These are phyloP conservation scores for Aspergillus wentii DNA, from an alignment of 495 filamentous ascomycete genomes.

Conservation along the genomic window DNA sequence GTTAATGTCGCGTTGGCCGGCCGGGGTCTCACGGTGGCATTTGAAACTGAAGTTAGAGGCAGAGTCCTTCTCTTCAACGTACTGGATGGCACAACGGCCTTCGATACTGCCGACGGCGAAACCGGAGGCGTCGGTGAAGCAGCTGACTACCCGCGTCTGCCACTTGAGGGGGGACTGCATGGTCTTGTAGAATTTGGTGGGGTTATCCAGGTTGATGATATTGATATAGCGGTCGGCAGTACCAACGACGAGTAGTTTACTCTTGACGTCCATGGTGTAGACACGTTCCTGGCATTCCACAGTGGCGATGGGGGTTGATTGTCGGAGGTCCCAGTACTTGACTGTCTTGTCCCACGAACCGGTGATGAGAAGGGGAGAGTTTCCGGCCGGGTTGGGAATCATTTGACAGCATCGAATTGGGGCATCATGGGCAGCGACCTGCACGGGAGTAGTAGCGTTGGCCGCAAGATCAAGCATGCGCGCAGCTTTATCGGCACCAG, in stretches of 20 bases:
- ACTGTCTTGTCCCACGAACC: conserved; percentile 95
- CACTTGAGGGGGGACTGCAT: conserved; percentile 80
- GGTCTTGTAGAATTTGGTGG: conserved; percentile 73
- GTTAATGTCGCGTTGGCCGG: conserved; percentile 57
- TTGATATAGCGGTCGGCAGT: conserved; percentile 89
- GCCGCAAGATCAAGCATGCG: conserved; percentile 70
- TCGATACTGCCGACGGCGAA: conserved; percentile 88
- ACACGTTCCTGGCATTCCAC: conserved; percentile 73
- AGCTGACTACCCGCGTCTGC: conserved; percentile 83
- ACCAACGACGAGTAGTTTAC: conserved; percentile 72
- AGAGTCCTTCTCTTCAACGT: conserved; percentile 81
- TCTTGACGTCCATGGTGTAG: conserved; percentile 80
- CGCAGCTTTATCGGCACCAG: conserved; percentile 77
- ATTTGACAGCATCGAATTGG: conserved; percentile 77
- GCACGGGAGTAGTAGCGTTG: conserved; percentile 45
- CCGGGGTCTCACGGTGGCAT: conserved; percentile 76
- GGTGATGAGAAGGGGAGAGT: conserved; percentile 67
- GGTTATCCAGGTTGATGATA: conserved; percentile 75
- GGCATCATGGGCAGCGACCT: conserved; percentile 74
- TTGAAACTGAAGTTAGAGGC: conserved; percentile 87
- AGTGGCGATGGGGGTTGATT: conserved; percentile 54
- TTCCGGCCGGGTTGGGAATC: conserved; percentile 52
- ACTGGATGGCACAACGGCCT: conserved; percentile 84
- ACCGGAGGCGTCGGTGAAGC: conserved; percentile 76
- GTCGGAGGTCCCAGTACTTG: conserved; percentile 91